These are phyloP conservation scores for Rhizopogon sp. DNA, from an alignment of 768 basidiomycete species.

Conservation along the genomic window DNA sequence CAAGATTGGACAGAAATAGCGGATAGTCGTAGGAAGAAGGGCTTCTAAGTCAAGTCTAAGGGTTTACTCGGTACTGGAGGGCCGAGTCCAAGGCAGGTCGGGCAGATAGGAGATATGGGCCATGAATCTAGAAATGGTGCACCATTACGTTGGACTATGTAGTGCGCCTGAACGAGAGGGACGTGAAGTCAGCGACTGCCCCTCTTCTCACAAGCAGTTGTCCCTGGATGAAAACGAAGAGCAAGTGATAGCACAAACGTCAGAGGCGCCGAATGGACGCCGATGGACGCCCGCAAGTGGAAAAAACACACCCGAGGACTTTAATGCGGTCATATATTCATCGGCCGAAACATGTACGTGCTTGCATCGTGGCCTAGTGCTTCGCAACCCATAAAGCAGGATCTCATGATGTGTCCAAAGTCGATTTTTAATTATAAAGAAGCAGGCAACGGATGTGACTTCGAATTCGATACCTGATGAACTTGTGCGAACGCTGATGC, in stretches of 20 bases:
- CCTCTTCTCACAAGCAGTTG: background rate
- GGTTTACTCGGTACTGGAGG: background rate
- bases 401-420: background rate
- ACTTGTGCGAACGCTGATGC: background rate
- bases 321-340: background rate
- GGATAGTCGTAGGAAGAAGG: background rate
- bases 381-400: background rate
- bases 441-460: background rate
- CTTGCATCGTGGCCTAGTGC: background rate
- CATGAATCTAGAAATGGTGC: background rate
- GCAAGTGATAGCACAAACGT: background rate
- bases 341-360: background rate
- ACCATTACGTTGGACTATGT: too few species aligned
- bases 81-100: background rate
- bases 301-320: background rate
- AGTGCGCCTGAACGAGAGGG: background rate
- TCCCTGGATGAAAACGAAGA: background rate
- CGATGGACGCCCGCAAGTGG: background rate
- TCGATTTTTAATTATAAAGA: background rate
- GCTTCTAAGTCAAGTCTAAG: background rate
- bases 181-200: background rate
- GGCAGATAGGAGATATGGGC: background rate
- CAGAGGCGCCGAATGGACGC: background rate
- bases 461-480: background rate
- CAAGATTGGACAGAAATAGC: background rate